Evolutionary conservation across 31 red algal genomes (phyloP).

Genomic region (Pterothamnion heteromorphum): DNA sequence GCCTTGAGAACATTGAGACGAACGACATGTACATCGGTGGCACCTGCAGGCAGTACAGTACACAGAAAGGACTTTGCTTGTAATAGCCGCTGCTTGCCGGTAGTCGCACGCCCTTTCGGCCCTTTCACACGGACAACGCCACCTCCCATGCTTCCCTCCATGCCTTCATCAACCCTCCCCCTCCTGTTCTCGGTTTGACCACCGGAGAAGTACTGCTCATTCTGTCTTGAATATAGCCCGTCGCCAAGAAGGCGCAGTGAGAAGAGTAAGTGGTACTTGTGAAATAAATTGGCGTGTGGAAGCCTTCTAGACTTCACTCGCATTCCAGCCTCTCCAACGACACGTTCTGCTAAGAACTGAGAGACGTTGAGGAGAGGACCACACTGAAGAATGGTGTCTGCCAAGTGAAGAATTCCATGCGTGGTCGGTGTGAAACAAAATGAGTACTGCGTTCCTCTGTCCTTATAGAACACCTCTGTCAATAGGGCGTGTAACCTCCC

Average conservation of each 20-base stretch:
- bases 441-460: background rate
- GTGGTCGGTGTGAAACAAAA: background rate
- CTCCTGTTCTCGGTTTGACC: too few relatives aligned
- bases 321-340: background rate
- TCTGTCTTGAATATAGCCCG: too few relatives aligned
- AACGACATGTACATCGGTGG: too few relatives aligned
- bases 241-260: background rate
- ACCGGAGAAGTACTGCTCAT: too few relatives aligned
- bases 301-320: background rate
- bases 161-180: too few relatives aligned
- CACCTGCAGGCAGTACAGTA: too few relatives aligned
- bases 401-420: background rate
- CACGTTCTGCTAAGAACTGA: conserved; percentile 14
- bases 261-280: conserved; percentile 15
- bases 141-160: too few relatives aligned
- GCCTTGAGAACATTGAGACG: too few relatives aligned
- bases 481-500: background rate
- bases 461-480: background rate
- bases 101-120: too few relatives aligned
- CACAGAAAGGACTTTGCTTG: too few relatives aligned
- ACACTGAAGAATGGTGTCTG: background rate
- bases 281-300: conserved; percentile 17
- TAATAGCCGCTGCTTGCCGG: too few relatives aligned
- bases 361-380: conserved; percentile 10
- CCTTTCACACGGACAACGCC: too few relatives aligned